These are phyloP conservation scores for Pythium coloratum DNA, from an alignment of 352 stramenopile species.

Conservation along the genomic window DNA sequence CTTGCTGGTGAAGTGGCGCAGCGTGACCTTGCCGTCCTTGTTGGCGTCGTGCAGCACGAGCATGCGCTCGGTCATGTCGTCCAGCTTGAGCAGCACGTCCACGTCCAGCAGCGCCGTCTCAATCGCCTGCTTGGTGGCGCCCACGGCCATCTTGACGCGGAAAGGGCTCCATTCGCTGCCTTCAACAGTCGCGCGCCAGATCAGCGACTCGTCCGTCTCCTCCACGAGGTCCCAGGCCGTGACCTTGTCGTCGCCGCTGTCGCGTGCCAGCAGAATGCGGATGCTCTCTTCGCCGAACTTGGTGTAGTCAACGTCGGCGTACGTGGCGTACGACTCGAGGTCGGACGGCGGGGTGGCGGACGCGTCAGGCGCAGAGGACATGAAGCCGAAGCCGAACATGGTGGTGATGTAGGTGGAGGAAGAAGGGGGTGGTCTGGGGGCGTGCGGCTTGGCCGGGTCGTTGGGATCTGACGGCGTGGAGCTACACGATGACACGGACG, in stretches of 20 bases:
- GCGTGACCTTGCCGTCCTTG: slow-evolving; percentile 53
- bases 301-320: slow-evolving; percentile 56
- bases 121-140: slow-evolving; percentile 54
- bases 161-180: slow-evolving; percentile 72
- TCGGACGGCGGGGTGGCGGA: slow-evolving; percentile 21
- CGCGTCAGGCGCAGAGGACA: slow-evolving; percentile 7
- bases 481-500: background rate
- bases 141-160: slow-evolving; percentile 53
- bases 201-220: slow-evolving; percentile 41
- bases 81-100: slow-evolving; percentile 63
- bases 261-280: slow-evolving; percentile 55
- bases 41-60: slow-evolving; percentile 54
- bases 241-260: slow-evolving; percentile 63
- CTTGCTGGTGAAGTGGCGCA: slow-evolving; percentile 79
- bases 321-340: slow-evolving; percentile 40
- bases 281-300: slow-evolving; percentile 68
- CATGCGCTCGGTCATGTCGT: slow-evolving; percentile 79
- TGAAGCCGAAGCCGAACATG: slow-evolving; percentile 29
- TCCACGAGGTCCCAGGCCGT: slow-evolving; percentile 75
- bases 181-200: slow-evolving; percentile 71
- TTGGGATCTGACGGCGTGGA: background rate
- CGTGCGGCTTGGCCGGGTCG: background rate
- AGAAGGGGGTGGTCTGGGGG: background rate
- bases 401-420: background rate
- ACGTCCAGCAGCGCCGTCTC: slow-evolving; percentile 61